Percentiles rank a stretch among this genome's conserved stretches.
phyloP scores from a whole-genome alignment of 2,329 filamentous ascomycete genomes.

The Talaromyces islandicus region DNA sequence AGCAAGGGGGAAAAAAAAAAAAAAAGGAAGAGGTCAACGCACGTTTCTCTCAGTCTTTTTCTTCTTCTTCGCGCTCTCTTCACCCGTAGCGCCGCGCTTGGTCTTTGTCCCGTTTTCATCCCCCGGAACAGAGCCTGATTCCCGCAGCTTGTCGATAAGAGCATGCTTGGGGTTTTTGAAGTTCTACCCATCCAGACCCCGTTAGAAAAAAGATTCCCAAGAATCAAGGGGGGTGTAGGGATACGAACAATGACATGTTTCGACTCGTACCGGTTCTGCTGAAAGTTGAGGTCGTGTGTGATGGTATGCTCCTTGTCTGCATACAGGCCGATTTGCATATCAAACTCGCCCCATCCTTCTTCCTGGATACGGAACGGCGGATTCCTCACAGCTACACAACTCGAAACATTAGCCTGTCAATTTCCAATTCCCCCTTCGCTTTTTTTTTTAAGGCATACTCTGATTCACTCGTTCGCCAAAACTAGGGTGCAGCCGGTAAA shows the following conservation, averaged over 20 bases:
- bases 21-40: slow-evolving; percentile 16
- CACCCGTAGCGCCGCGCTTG: slow-evolving; percentile 53
- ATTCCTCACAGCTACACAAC: slow-evolving; percentile 64
- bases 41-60: slow-evolving; percentile 60
- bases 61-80: slow-evolving; percentile 69
- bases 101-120: slow-evolving; percentile 59
- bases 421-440: neutral
- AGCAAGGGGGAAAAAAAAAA: neutral
- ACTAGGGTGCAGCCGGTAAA: slow-evolving; percentile 88
- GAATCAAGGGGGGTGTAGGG: neutral
- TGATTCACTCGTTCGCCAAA: slow-evolving; percentile 78
- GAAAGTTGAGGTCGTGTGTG: slow-evolving; percentile 88
- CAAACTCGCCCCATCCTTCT: slow-evolving; percentile 98
- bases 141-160: slow-evolving; percentile 71
- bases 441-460: slow-evolving; percentile 52
- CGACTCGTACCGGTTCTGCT: slow-evolving; percentile 71
- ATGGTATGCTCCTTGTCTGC: slow-evolving; percentile 83
- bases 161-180: slow-evolving; percentile 92
- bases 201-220: neutral
- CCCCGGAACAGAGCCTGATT: slow-evolving; percentile 78
- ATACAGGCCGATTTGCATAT: slow-evolving; percentile 80
- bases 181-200: slow-evolving; percentile 38
- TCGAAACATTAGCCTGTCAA: neutral
- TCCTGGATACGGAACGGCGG: slow-evolving; percentile 86
- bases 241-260: slow-evolving; percentile 63